Evolutionary conservation across 1,284 basidiomycete genomes (phyloP).

Genomic region (Rhodotorula sp.): DNA sequence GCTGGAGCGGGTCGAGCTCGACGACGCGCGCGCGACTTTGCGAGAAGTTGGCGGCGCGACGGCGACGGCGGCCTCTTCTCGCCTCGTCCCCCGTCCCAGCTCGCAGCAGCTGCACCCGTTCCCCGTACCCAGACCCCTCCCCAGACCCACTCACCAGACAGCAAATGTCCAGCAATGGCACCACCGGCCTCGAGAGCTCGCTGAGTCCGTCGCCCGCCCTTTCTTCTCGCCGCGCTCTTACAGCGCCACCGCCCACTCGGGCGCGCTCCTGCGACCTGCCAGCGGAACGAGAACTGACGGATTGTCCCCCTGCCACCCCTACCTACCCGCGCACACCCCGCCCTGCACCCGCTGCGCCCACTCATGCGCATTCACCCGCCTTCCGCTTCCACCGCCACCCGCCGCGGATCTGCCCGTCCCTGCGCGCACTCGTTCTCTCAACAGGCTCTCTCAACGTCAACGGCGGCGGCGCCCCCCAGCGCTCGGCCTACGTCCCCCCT

Average conservation of each 20-base stretch:
- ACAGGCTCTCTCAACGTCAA: constrained; percentile 37
- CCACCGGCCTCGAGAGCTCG: constrained; percentile 32
- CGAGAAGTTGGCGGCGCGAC: not conserved
- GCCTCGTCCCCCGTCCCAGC: not conserved
- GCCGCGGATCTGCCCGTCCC: not conserved
- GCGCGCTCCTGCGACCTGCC: not conserved
- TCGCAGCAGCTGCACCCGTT: not conserved
- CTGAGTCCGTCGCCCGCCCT: constrained; percentile 16
- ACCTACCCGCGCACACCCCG: not conserved
- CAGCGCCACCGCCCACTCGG: not conserved
- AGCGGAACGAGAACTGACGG: not conserved
- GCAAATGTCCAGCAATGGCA: constrained; percentile 31
- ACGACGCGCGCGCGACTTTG: not conserved
- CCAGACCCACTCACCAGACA: not conserved
- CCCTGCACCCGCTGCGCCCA: no score
- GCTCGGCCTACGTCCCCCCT: constrained; percentile 43
- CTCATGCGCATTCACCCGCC: not conserved
- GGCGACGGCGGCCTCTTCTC: not conserved
- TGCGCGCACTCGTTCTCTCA: not conserved
- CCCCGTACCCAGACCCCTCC: not conserved
- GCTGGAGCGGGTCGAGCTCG: not conserved
- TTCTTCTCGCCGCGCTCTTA: no score
- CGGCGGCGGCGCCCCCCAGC: constrained; percentile 24
- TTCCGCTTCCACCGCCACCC: constrained; percentile 5
- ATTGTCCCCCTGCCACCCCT: constrained; percentile 1